These are phyloP conservation scores for Tephrocybe sp. DNA, from an alignment of 768 basidiomycete genomes.

Conservation along the genomic window DNA sequence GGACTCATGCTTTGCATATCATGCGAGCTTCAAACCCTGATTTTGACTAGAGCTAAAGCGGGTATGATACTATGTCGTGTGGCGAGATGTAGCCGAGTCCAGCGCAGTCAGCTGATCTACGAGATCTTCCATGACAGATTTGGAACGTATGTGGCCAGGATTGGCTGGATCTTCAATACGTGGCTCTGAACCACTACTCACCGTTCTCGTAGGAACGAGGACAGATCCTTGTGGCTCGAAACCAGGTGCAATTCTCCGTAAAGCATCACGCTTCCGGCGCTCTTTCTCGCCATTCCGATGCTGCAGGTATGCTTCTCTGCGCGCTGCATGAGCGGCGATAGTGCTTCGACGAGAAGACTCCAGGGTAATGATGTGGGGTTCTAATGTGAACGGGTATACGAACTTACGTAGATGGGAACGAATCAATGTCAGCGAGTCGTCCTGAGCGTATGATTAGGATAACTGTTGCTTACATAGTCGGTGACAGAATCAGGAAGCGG, in stretches of 20 bases:
- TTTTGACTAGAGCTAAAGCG: too few species aligned
- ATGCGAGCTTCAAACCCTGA: too few species aligned
- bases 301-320: constrained; percentile 70
- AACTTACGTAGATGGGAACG: constrained; percentile 54
- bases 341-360: constrained; percentile 72
- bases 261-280: constrained; percentile 58
- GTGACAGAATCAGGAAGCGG: constrained; percentile 90
- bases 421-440: constrained; percentile 1
- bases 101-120: constrained; percentile 80
- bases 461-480: constrained; percentile 62
- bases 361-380: constrained; percentile 77
- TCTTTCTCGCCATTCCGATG: constrained; percentile 80
- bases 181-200: constrained; percentile 20
- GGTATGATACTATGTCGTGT: too few species aligned
- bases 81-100: constrained; percentile 37
- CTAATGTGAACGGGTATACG: constrained; percentile 94
- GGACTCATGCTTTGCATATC: too few species aligned
- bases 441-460: not conserved
- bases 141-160: constrained; percentile 24
- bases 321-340: constrained; percentile 61
- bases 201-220: constrained; percentile 52
- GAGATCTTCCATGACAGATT: constrained; percentile 77
- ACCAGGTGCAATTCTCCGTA: constrained; percentile 81
- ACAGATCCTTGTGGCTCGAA: constrained; percentile 67
- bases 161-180: constrained; percentile 6